Evolutionary conservation across 805 yeast species (phyloP), one percentile per base, ranked within the genome.

Genomic region (Phaffomyces thermotolerans): DNA sequence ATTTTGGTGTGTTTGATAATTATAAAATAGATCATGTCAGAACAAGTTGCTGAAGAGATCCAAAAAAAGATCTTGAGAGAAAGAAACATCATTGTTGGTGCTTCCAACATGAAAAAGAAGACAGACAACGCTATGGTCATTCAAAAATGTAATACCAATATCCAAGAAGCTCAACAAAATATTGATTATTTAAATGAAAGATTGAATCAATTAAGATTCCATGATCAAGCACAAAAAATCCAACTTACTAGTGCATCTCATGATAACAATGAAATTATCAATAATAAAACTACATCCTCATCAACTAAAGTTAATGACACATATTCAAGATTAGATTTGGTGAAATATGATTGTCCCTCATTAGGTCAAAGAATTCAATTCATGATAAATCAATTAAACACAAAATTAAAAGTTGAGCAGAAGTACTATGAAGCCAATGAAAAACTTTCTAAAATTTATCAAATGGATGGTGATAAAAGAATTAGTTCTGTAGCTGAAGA

Each of bases 351-450:
- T 56, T 86, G 96, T 54, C 96, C 97, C 1, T 86, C 95, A 0
- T 68, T 93, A 52, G 96, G 97, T 10, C 96, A 93, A 56, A 78
- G 93, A 50, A 93, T 93, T 57, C 96, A 88, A 64, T 81, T 86
- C 55, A 90, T 93, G 98, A 74, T 91, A 43, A 97, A 90, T 65
- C 95, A 89, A 63, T 72, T 93, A 47, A 96, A 90, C 60, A 89
- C 91, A 63, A 93, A 93, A 64, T 72, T 91, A 37, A 93, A 91
- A 58, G 95, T 91, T 33, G 99, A 93, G 62, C 80, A 86, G 54
- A 95, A 93, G 64, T 93, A 91, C 64, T 81, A 82, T 55, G 91
- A 82, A 51, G 98, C 97, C 6, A 89, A 89, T 52, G 95, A 87
- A 50, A 93, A 91, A 62, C 76, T 93, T 58, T 81, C 84, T 24